Base-by-base conservation (phyloP, 306 rosid genomes). In the Mimosa pudica region DNA sequence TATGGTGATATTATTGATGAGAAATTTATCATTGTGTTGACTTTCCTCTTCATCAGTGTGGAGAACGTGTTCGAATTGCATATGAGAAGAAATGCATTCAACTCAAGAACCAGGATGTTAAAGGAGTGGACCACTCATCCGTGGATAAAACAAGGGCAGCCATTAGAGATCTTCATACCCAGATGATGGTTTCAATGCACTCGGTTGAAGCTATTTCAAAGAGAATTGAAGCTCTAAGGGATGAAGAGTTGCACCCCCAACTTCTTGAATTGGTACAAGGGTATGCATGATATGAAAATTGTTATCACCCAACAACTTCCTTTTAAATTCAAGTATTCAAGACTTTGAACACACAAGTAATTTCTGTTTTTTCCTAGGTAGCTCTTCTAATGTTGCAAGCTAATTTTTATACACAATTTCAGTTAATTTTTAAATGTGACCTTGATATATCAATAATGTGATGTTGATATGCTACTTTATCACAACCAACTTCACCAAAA, bases 161-260 rank as follows among this genome's bases (percentile, higher is more conserved):
- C 80, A 89, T 96, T 47, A 86, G 91, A 87, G 98, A 93, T 85
- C 87, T 96, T 77, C 93, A 86, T 72, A 91, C 98, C 20, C 97
- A 86, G 89, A 91, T 96, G 77, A 91, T 89, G 80, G 92, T 96
- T 90, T 96, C 99, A 71, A 91, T 93, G 79, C 99, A 93, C 84
- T 88, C 98, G 7, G 89, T 93, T 73, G 99, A 91, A 90, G 90
- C 93, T 83, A 89, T 95, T 84, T 90, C 98, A 2, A 79, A 70
- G 80, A 87, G 98, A 88, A 93, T 96, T 44, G 98, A 96, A 85
- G 87, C 96, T 77, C 75, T 96, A 49, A 85, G 97, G 80, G 99
- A 96, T 24, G 92, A 91, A 84, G 99, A 96, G 74, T 82, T 96
- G 89, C 97, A 90, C 82, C 97, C 96, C 78, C 99, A 96, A 79